A percentile compares a stretch with the other conserved stretches of the same genome.
Conservation (phyloP, 345 rosid genomes). For the Cardamine resedifolia region DNA sequence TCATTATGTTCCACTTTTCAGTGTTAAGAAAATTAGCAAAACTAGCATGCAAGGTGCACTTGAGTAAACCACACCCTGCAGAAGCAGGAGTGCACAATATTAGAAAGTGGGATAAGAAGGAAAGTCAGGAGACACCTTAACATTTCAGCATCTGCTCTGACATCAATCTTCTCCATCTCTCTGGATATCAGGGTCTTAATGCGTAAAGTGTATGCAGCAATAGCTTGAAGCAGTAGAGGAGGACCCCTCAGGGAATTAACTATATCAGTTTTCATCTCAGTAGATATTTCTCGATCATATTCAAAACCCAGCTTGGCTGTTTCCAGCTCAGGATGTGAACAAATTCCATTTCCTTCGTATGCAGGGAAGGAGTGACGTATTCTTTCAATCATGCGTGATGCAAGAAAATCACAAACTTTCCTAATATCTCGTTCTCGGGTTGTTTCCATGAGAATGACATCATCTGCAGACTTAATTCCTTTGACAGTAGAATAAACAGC, state of each 20-base stretch:
- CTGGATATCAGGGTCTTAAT: slow-evolving; percentile 64
- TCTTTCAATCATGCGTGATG: slow-evolving; percentile 63
- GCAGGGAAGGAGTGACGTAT: slow-evolving; percentile 80
- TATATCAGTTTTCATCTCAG: slow-evolving; percentile 67
- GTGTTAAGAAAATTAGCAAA: slow-evolving; percentile 2
- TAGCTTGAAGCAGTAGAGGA: slow-evolving; percentile 75
- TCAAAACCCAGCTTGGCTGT: slow-evolving; percentile 78
- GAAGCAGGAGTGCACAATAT: neutral
- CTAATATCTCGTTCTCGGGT: slow-evolving; percentile 68
- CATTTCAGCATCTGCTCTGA: slow-evolving; percentile 89
- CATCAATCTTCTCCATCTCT: slow-evolving; percentile 87
- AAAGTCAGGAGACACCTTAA: slow-evolving; percentile 49
- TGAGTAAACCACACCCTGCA: slow-evolving; percentile 17
- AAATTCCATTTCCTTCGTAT: slow-evolving; percentile 88
- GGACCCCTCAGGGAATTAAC: slow-evolving; percentile 69
- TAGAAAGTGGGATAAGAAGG: slow-evolving; percentile 17
- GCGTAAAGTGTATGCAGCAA: slow-evolving; percentile 64
- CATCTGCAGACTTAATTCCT: slow-evolving; percentile 74
- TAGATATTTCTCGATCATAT: slow-evolving; percentile 74
- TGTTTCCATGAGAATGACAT: slow-evolving; percentile 85
- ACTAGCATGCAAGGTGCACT: slow-evolving; percentile 8
- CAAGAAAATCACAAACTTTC: slow-evolving; percentile 86
- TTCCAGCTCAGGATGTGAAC: slow-evolving; percentile 69
- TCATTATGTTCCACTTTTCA: slow-evolving; percentile 4
- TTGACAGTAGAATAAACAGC: slow-evolving; percentile 88